Percentiles rank a stretch among this genome's conserved stretches.
phyloP scores from a whole-genome alignment of 1,284 basidiomycete genomes.

The Pulveroboletus sp. region DNA sequence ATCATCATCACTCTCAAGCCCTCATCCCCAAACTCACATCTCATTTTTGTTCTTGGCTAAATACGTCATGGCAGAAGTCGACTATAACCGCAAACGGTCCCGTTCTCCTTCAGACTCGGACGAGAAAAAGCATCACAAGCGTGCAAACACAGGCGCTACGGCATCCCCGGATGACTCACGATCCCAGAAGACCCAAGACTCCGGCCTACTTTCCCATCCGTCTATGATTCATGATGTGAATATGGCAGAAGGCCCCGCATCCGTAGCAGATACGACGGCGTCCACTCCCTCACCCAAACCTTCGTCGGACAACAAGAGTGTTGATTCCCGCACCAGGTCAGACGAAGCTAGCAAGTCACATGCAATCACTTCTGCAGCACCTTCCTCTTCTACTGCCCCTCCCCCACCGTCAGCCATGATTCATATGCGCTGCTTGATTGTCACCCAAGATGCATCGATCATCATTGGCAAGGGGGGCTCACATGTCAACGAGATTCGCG shows the following conservation, averaged over 20 bases:
- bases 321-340: slow-evolving; percentile 38
- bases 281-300: slow-evolving; percentile 53
- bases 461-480: slow-evolving; percentile 97
- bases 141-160: slow-evolving; percentile 74
- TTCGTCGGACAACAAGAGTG: slow-evolving; percentile 43
- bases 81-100: slow-evolving; percentile 80
- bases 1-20: slow-evolving; percentile 41
- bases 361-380: slow-evolving; percentile 45
- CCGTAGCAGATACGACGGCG: slow-evolving; percentile 54
- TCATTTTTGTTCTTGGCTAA: slow-evolving; percentile 52
- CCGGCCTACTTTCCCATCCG: slow-evolving; percentile 44
- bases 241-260: slow-evolving; percentile 54
- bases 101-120: slow-evolving; percentile 82
- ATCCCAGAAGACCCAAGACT: slow-evolving; percentile 42
- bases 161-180: slow-evolving; percentile 58
- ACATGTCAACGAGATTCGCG: slow-evolving; percentile 98
- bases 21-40: slow-evolving; percentile 40
- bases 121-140: slow-evolving; percentile 75
- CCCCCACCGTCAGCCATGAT: slow-evolving; percentile 70
- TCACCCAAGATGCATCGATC: slow-evolving; percentile 98
- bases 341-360: slow-evolving; percentile 36
- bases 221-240: slow-evolving; percentile 57
- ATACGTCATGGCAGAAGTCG: slow-evolving; percentile 78
- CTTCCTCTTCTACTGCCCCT: slow-evolving; percentile 47
- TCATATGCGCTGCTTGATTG: slow-evolving; percentile 94